Conservation (phyloP, 345 rosid genomes). For the Gossypium arboreum region DNA sequence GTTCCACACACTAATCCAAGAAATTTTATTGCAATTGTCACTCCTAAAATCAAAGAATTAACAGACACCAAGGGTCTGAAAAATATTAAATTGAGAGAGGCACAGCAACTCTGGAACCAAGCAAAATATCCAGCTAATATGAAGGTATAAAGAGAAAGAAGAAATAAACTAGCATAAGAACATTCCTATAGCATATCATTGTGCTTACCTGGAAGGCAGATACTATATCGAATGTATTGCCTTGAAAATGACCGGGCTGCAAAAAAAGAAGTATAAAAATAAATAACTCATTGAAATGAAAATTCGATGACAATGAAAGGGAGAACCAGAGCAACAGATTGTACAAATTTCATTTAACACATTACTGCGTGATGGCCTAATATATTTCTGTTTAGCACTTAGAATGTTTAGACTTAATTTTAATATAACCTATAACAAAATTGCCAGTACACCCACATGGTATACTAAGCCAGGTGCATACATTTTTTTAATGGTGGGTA, state of each 20-base stretch:
- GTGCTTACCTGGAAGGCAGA: slow-evolving; percentile 91
- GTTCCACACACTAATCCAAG: neutral
- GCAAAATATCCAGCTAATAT: neutral
- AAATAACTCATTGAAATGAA: neutral
- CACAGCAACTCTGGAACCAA: neutral
- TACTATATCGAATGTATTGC: slow-evolving; percentile 76
- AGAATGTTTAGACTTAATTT: neutral
- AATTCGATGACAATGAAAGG: neutral
- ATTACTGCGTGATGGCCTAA: neutral
- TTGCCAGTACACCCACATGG: neutral
- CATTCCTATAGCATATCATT: neutral
- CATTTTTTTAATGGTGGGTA: neutral
- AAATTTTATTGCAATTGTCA: neutral
- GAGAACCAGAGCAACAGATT: neutral
- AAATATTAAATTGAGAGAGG: neutral
- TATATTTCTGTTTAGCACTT: neutral
- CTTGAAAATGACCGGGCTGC: slow-evolving; percentile 96
- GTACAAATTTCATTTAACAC: neutral
- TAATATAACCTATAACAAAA: neutral
- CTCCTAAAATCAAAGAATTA: neutral
- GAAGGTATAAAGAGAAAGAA: neutral
- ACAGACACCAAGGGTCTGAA: neutral
- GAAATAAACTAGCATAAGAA: neutral
- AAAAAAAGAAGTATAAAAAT: slow-evolving; percentile 23
- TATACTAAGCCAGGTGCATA: neutral